These are phyloP conservation scores for Cronartium ribicola DNA, from an alignment of 1,284 basidiomycete genomes.

Conservation along the genomic window DNA sequence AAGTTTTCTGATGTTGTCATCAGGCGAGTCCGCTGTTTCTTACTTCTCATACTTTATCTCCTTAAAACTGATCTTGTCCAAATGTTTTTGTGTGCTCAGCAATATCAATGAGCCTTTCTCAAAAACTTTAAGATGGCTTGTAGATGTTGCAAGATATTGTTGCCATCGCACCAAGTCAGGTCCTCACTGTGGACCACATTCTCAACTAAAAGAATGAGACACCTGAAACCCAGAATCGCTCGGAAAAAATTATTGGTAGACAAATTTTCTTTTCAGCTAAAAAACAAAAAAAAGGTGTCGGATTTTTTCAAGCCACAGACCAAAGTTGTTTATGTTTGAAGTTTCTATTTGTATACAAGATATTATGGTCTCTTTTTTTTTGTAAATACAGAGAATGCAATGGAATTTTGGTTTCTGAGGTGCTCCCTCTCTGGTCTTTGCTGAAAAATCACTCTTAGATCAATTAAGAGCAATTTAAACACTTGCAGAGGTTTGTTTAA, in stretches of 20 bases:
- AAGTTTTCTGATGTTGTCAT: background rate
- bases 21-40: background rate
- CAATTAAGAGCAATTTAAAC: background rate
- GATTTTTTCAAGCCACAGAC: background rate
- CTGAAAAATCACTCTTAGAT: background rate
- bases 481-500: background rate
- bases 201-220: background rate
- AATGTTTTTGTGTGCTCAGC: background rate
- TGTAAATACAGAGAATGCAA: background rate
- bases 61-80: background rate
- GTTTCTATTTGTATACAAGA: background rate
- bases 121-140: background rate
- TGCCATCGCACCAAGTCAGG: background rate
- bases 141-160: background rate
- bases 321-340: background rate
- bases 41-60: background rate
- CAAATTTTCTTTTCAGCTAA: background rate
- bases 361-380: background rate
- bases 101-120: background rate
- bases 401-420: background rate
- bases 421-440: background rate
- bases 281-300: background rate
- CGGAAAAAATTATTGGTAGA: background rate
- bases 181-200: background rate
- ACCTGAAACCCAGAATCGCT: background rate